phyloP scores from a whole-genome alignment of 2,329 filamentous ascomycete genomes.

The Chaetomium strumarium region DNA sequence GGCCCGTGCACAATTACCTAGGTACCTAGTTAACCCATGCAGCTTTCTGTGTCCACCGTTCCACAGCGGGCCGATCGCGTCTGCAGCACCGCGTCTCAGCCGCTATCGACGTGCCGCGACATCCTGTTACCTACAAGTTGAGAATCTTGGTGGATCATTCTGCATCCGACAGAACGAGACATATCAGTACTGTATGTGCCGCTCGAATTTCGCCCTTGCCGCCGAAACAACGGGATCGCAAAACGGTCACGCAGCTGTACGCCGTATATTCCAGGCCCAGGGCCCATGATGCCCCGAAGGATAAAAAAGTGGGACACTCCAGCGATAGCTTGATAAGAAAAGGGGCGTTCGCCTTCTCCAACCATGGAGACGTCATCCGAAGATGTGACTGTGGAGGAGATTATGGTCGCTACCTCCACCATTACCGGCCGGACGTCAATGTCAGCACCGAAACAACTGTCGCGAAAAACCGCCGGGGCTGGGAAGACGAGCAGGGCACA shows the following conservation, averaged over 20 bases:
- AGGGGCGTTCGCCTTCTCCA: neutral
- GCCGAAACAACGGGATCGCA: neutral
- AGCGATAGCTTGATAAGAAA: neutral
- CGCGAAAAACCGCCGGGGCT: neutral
- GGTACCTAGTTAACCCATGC: no score
- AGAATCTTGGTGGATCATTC: no score
- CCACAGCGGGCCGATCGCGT: conserved; percentile 13
- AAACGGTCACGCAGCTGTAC: neutral
- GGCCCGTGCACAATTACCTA: no score
- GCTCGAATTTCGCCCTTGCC: no score
- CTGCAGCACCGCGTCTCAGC: conserved; percentile 4
- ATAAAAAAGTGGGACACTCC: neutral
- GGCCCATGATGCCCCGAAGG: neutral
- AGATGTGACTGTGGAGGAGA: conserved; percentile 8
- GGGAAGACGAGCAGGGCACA: conserved; percentile 1
- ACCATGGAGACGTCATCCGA: conserved; percentile 14
- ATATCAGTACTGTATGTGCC: no score
- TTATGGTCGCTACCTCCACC: conserved; percentile 3
- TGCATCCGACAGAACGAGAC: neutral
- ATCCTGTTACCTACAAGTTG: no score
- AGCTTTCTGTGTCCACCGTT: no score
- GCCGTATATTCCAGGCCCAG: neutral
- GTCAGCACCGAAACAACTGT: neutral
- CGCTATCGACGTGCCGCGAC: conserved; percentile 2
- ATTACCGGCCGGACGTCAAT: neutral